Evolutionary conservation across 202 grass and related monocot genomes (phyloP), one percentile per base, ranked within the genome.

Genomic region (Zoysia matrella): DNA sequence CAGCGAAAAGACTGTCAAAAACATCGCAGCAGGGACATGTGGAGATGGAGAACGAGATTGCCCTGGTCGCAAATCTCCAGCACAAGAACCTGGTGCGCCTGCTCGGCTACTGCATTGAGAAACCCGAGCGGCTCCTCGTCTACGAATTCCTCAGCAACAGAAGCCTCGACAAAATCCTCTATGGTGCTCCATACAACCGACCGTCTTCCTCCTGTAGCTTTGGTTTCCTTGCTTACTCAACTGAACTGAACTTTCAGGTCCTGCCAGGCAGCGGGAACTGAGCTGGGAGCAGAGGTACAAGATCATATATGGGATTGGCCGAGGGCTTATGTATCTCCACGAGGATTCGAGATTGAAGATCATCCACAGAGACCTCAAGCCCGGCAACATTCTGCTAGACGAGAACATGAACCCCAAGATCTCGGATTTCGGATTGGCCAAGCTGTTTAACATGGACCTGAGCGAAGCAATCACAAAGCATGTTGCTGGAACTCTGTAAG

Each of bases 361-460:
- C 67, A 83, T 94, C 65, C 92, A 91, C 47, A 84, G 84, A 0
- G 89, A 94, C 36, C 78, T 94, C 18, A 94, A 92, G 82, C 82
- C 87, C 0, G 88, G 87, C 50, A 94, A 92, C 45, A 85, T 90
- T 54, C 53, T 92, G 11, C n/a, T 94, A 42, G 92, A 90, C 65
- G 22, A 1, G 0, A n/a, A 88, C 12, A 91, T 92, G 92, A 89
- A 81, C 46, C 89, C 86, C 10, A 89, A 90, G 75, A 94, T 94
- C 52, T 92, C 92, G 0, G 87, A 94, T 22, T 92, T 94, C 10
- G 92, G 89, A 43, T 80, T 94, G 5, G 87, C 92, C 0, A 94
- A 83, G 71, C 45, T 94, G 0, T 88, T 92, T 42, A 74, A 47
- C n/a, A 2, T 86, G 0, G 89, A 91, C 11, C 14, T 67, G 0